Evolutionary conservation across 495 filamentous ascomycete species (phyloP), one percentile per base, ranked within the genome.

Genomic region (Aspergillus conjunctus): DNA sequence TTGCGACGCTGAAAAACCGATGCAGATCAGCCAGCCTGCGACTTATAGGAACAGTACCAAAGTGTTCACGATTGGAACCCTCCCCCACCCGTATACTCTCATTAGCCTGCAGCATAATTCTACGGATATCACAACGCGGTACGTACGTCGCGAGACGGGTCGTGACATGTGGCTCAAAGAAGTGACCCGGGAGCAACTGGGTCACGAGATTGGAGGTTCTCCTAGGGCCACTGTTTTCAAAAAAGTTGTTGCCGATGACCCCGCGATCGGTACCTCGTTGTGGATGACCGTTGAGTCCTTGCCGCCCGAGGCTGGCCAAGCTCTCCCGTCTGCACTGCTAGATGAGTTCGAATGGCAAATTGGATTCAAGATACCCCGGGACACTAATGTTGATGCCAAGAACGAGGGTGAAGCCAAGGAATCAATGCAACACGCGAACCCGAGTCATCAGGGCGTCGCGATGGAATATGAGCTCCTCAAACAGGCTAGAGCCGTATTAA

Each of bases 61-160:
- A 9, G 65, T 86, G 14, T 97, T 91, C 77, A 91, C 88, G 17
- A 91, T 98, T 63, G 92, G 87, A 64, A 88, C 85, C 8, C 86
- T 98, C 7, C 93, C 94, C 0, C 94, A 98, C 65, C 94, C 94
- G 0, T 96, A 90, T 74, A 96, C 93, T 10, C 75, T 91, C 10
- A 78, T 86, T 49, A 82, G 84, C 17, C 77, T 98, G 4, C 77
- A 82, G 30, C 74, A 73, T 37, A 68, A 68, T 31, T 80, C 78
- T 4, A 77, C 83, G 1, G 76, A 83, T 3, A 72, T 91, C 31
- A 83, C 85, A 51, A 77, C 85, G 2, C 74, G 81, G 11, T 91
- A 87, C 71, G 83, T 98, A 52, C 88, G 93, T 44, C 85, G 90
- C 31, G 78, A 89, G 15, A 88, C 88, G 3, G 68, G 77, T n/a